Conservation (phyloP, 2,329 filamentous ascomycete species). For the Aspergillus pseudoviridinutans region DNA sequence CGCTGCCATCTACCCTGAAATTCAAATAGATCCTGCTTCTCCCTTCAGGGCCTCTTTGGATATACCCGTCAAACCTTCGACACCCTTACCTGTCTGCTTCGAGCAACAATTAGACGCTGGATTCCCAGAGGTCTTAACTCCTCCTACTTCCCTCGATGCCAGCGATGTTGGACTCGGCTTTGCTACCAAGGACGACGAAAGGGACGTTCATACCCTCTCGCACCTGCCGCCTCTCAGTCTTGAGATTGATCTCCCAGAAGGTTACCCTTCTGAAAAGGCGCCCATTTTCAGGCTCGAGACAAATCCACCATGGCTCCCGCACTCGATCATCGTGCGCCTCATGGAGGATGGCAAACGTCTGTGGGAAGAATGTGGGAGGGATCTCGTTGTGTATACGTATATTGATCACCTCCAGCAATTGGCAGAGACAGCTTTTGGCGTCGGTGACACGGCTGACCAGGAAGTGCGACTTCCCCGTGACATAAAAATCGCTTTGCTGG, state of each 20-base stretch:
- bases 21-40: slow-evolving; percentile 45
- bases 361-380: slow-evolving; percentile 59
- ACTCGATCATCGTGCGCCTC: slow-evolving; percentile 42
- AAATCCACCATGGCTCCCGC: slow-evolving; percentile 51
- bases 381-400: slow-evolving; percentile 56
- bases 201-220: slow-evolving; percentile 46
- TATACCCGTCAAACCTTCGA: slow-evolving; percentile 52
- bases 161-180: slow-evolving; percentile 15
- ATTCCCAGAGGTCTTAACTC: slow-evolving; percentile 34
- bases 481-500: slow-evolving; percentile 66
- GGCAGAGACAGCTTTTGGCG: slow-evolving; percentile 52
- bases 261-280: slow-evolving; percentile 53
- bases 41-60: slow-evolving; percentile 52
- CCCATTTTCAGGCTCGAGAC: slow-evolving; percentile 50
- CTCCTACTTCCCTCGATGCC: slow-evolving; percentile 40
- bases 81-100: slow-evolving; percentile 48
- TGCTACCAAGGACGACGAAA: slow-evolving; percentile 20
- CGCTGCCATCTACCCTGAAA: slow-evolving; percentile 60
- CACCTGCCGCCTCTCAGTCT: slow-evolving; percentile 56
- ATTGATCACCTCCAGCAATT: slow-evolving; percentile 59
- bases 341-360: slow-evolving; percentile 45
- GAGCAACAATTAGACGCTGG: slow-evolving; percentile 32
- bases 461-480: slow-evolving; percentile 47
- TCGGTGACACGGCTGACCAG: slow-evolving; percentile 37
- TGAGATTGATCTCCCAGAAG: slow-evolving; percentile 49